Conservation (phyloP, 2,329 filamentous ascomycete species). For the Seiridium cupressi region DNA sequence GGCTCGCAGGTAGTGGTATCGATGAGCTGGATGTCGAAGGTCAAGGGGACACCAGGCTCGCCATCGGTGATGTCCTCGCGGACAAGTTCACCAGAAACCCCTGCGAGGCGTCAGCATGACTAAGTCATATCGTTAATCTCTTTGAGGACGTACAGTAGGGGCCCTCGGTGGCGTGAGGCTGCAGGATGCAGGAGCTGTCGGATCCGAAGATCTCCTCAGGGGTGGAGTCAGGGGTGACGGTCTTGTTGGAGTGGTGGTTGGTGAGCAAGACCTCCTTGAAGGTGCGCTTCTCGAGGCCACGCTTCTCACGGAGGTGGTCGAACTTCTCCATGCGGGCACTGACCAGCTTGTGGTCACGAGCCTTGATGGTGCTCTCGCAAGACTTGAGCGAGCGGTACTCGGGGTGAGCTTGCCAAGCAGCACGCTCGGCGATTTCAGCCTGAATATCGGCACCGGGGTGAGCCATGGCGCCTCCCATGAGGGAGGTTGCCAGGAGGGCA, state of each 20-base stretch:
- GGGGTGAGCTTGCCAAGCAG: slow-evolving; percentile 35
- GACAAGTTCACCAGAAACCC: slow-evolving; percentile 28
- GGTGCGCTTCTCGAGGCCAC: slow-evolving; percentile 25
- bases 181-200: slow-evolving; percentile 46
- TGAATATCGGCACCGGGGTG: slow-evolving; percentile 49
- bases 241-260: slow-evolving; percentile 27
- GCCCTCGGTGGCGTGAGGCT: slow-evolving; percentile 50
- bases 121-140: no score
- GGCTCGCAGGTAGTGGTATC: slow-evolving; percentile 12
- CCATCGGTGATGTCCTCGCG: slow-evolving; percentile 8
- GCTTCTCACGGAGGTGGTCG: slow-evolving; percentile 1
- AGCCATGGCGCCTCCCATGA: slow-evolving; percentile 20
- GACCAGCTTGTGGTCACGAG: slow-evolving; percentile 2
- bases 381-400: slow-evolving; percentile 7
- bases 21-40: slow-evolving; percentile 8
- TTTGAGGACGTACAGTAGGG: slow-evolving; percentile 44
- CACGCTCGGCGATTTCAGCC: slow-evolving; percentile 48
- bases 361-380: slow-evolving; percentile 4
- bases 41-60: slow-evolving; percentile 9
- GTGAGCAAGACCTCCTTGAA: slow-evolving; percentile 22
- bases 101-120: background rate
- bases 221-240: slow-evolving; percentile 28
- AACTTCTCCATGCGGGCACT: slow-evolving; percentile 3
- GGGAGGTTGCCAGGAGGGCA: slow-evolving; percentile 6
- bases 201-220: slow-evolving; percentile 36